Conservation (phyloP, 805 yeast genomes). For the Ascoidea tarda region DNA sequence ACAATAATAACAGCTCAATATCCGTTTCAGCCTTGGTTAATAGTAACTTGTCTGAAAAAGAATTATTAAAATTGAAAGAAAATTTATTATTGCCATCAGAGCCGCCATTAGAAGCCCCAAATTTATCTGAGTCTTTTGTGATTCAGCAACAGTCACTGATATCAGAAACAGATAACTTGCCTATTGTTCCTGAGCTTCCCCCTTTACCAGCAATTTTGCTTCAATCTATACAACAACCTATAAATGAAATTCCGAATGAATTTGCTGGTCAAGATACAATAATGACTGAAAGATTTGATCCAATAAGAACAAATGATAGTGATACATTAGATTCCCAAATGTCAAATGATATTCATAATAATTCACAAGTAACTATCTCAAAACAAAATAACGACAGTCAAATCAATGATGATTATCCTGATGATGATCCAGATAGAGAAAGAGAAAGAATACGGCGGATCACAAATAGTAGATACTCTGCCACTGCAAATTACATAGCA, state of each 20-base stretch:
- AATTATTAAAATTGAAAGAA: conserved; percentile 36
- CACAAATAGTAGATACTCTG: not conserved
- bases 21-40: conserved; percentile 5
- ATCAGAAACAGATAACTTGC: not conserved
- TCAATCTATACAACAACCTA: no score
- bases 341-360: conserved; percentile 11
- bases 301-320: not conserved
- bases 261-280: not conserved
- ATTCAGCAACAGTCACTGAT: not conserved
- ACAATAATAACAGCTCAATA: conserved; percentile 4
- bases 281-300: not conserved
- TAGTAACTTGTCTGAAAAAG: conserved; percentile 40
- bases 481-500: not conserved
- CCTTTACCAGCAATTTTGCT: no score
- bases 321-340: conserved; percentile 2
- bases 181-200: conserved; percentile 1
- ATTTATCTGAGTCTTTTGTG: not conserved
- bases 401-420: conserved; percentile 7
- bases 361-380: conserved; percentile 10
- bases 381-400: conserved; percentile 8
- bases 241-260: no score
- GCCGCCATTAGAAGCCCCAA: conserved; percentile 15
- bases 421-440: not conserved
- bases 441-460: not conserved
- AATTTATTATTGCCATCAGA: conserved; percentile 51